These are phyloP conservation scores for Calophaca sinica DNA, from an alignment of 306 rosid genomes.

Conservation along the genomic window DNA sequence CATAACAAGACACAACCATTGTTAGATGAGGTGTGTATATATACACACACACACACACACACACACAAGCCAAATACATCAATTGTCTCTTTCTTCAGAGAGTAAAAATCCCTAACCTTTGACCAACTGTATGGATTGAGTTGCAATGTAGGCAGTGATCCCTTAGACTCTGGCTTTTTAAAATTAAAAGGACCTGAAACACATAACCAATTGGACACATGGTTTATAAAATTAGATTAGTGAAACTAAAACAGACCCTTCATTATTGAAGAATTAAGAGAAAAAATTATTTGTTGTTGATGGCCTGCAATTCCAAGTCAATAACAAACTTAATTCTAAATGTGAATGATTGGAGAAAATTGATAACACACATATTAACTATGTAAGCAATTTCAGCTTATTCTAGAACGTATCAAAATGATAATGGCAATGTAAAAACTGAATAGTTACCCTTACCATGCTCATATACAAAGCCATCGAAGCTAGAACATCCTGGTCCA, in stretches of 20 bases:
- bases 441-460: conserved; percentile 60
- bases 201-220: conserved; percentile 20
- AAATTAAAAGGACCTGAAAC: conserved; percentile 88
- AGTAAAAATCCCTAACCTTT: conserved; percentile 52
- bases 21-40: conserved; percentile 7
- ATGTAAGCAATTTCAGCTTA: no score
- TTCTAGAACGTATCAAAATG: no score
- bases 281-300: no score
- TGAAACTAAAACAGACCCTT: neutral
- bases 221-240: neutral
- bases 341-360: no score
- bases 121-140: conserved; percentile 70
- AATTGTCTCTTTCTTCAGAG: no score
- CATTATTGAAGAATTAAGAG: neutral
- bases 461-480: conserved; percentile 88
- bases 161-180: conserved; percentile 60
- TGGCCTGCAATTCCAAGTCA: no score
- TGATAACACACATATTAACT: no score
- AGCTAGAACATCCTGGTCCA: conserved; percentile 94
- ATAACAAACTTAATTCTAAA: no score
- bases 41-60: neutral
- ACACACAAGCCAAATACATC: neutral
- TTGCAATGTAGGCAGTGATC: conserved; percentile 55
- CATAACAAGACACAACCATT: conserved; percentile 1
- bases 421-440: no score